Evolutionary conservation across 495 filamentous ascomycete species (phyloP), one percentile per base, ranked within the genome.

Genomic region (Cudoniella acicularis): DNA sequence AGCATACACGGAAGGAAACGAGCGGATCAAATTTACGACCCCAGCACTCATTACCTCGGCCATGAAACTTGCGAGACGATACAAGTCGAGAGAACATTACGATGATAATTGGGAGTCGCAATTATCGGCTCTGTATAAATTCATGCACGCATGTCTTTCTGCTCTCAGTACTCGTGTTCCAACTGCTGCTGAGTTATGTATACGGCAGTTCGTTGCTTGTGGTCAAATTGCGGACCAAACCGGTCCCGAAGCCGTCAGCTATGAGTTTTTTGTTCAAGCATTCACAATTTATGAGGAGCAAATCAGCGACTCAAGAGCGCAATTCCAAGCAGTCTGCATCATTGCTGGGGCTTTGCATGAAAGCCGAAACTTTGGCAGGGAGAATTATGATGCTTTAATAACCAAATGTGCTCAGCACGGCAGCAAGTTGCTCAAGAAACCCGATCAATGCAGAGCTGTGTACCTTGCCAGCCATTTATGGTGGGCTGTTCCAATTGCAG

Each of bases 221-320:
- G 94, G 94, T 16, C 92, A 97, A 72, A 86, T 93, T 25, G 91
- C 95, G 21, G 93, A 96, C 65, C 89, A 94, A 70, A 92, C 86
- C 3, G 90, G 88, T 13, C 92, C 92, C 63, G 94, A 98, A 71
- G 94, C 98, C 73, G 88, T 96, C 23, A 88, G 90, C 17, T 98
- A 98, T 72, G 94, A 98, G 72, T 98, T 95, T 78, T 98, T 97
- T 66, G 94, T 93, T 1, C 95, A 98, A 69, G 94, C 94, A 0
- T 98, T 98, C 61, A 98, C 94, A 0, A 91, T 98, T 26, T 98
- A 98, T 69, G 94, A 98, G 69, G 95, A 98, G 73, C 84, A 89
- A 1, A 89, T 98, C 57, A 93, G 89, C 54, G 94, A 98, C 69
- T 96, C 90, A 13, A 86, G 94, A 58, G 92, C 92, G 0, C 94